A percentile compares a stretch with the other conserved stretches of the same genome.
phyloP scores from a whole-genome alignment of 75 land plant genomes.

The Selaginella tamariscina region DNA sequence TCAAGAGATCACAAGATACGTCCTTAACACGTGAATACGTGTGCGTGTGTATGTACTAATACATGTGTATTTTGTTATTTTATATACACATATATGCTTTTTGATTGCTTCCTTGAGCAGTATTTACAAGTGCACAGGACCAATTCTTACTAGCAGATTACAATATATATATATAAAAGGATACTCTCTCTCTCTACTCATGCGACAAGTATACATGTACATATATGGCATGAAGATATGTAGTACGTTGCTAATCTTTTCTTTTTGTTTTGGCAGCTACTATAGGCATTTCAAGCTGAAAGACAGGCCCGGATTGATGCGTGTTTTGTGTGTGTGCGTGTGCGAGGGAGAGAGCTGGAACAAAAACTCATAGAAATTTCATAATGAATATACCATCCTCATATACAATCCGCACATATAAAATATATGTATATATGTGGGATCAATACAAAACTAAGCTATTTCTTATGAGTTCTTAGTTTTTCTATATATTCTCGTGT shows the following conservation, averaged over 20 bases:
- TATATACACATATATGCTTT: background rate
- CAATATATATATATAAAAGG: no score
- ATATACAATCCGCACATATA: slow-evolving; percentile 22
- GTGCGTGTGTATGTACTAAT: background rate
- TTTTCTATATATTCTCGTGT: no score
- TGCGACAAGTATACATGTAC: no score
- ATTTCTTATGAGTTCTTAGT: no score
- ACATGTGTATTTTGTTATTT: background rate
- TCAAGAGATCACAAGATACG: slow-evolving; percentile 10
- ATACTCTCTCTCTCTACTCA: no score
- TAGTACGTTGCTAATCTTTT: no score
- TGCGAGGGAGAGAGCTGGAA: slow-evolving; percentile 1
- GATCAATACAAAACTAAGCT: no score
- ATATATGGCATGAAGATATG: no score
- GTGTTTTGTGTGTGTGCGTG: no score
- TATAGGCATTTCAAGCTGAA: slow-evolving; percentile 11
- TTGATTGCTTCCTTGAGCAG: background rate
- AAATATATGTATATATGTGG: no score
- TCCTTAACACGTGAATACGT: slow-evolving; percentile 3
- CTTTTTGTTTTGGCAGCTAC: background rate
- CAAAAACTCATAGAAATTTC: background rate
- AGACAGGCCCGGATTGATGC: background rate
- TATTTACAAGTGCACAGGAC: background rate
- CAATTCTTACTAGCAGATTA: background rate
- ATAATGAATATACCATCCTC: slow-evolving; percentile 53